Evolutionary conservation across 805 yeast genomes (phyloP).

Genomic region (Zygosaccharomyces pseudorouxii): DNA sequence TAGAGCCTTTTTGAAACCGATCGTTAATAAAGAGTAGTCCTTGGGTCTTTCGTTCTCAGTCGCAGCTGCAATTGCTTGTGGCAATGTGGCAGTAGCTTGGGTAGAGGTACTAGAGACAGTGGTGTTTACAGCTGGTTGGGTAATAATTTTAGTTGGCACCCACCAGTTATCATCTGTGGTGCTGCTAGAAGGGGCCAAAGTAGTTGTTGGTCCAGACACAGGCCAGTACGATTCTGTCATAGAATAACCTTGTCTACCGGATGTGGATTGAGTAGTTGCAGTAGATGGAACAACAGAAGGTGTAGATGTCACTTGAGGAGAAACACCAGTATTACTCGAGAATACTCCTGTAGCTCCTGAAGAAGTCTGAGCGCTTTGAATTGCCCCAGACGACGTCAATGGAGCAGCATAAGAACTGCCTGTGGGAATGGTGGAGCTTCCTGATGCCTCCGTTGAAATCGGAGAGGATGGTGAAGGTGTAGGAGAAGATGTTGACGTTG

Average conservation of each 20-base stretch:
- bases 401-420: conserved; percentile 4
- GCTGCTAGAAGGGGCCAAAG: conserved; percentile 17
- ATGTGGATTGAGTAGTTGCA: conserved; percentile 5
- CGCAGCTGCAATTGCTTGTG: conserved; percentile 38
- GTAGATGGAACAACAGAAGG: conserved; percentile 2
- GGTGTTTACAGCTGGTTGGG: conserved; percentile 39
- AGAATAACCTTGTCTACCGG: conserved; percentile 3
- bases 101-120: conserved; percentile 47
- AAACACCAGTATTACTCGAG: conserved; percentile 2
- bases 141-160: conserved; percentile 76
- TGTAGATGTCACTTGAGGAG: background rate
- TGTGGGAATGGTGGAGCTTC: conserved; percentile 8
- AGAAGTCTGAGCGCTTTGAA: background rate
- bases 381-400: too few relatives aligned
- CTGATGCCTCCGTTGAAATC: background rate
- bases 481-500: conserved; percentile 2
- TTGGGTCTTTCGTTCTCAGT: conserved; percentile 35
- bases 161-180: conserved; percentile 40
- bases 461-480: conserved; percentile 1
- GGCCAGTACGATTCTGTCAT: conserved; percentile 10
- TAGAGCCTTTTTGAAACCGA: conserved; percentile 61
- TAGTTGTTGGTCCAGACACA: background rate
- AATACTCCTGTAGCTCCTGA: conserved; percentile 1
- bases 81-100: conserved; percentile 37
- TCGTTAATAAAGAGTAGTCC: conserved; percentile 27